Evolutionary conservation across 495 filamentous ascomycete genomes (phyloP), one percentile per base, ranked within the genome.

Genomic region (Darksidea phi): DNA sequence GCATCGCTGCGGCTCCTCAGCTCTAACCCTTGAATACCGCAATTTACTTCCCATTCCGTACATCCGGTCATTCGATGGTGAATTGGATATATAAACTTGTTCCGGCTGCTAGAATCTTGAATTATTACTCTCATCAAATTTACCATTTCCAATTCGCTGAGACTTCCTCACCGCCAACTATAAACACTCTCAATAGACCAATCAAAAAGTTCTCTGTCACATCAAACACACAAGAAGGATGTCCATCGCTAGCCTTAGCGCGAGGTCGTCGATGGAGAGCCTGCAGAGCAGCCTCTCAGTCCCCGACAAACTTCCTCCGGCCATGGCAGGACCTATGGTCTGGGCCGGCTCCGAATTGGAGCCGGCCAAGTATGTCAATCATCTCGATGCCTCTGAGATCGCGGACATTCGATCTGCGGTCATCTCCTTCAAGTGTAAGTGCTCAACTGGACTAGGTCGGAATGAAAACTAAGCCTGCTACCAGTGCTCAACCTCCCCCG

Each of bases 401-500:
- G 47, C 54, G 17, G 21, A 47, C 10, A 59, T 70, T 34, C 50
- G 57, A 41, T 48, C 54, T 0, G 63, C 63, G 13, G 21, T 70
- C 24, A 26, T 57, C 21, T 48, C 6, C n/a, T 66, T 69, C 46
- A 60, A 61, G 46, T 17, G 59, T 64, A 58, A 61, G 63, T 38
- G 28, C n/a, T 25, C 18, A 23, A 43, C 21, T 49, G 6, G 17
- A 8, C 34, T 45, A 45, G 32, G 38, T 42, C 15, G 36, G 11
- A 13, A 23, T n/a, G 3, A 20, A 43, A 15, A 26, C 51, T 45
- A 34, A 41, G 15, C 2, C 12, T 20, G n/a, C n/a, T n/a, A n/a
- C n/a, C 21, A 68, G 59, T 63, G 17, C 41, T 45, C 25, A 28
- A 32, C 18, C 36, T 59, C 37, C 34, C 34, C 46, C 63, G 59